Evolutionary conservation across 371 early-diverging fungal genomes (phyloP).

Genomic region (Mortierella sp.): DNA sequence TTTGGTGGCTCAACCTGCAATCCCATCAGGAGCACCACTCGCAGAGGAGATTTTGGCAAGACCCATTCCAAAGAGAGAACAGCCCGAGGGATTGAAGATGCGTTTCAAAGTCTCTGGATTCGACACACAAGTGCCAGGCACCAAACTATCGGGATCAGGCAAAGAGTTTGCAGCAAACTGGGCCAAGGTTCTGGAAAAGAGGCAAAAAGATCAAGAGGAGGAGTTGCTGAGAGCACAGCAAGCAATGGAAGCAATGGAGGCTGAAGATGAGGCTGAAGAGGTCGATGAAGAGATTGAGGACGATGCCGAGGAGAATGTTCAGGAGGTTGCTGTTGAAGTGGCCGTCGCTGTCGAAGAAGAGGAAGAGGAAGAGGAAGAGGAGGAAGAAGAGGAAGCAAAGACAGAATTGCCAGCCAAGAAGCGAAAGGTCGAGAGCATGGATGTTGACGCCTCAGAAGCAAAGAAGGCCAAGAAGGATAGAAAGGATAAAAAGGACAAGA

Average conservation of each 20-base stretch:
- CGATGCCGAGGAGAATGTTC: not conserved
- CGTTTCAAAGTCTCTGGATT: constrained; percentile 45
- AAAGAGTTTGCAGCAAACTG: constrained; percentile 46
- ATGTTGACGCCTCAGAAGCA: not conserved
- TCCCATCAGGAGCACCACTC: constrained; percentile 44
- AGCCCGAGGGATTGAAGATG: constrained; percentile 47
- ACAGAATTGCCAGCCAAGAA: constrained; percentile 26
- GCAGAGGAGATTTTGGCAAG: constrained; percentile 47
- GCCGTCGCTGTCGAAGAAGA: constrained; percentile 5
- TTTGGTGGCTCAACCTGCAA: constrained; percentile 33
- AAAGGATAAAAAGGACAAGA: not conserved
- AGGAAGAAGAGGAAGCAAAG: constrained; percentile 1
- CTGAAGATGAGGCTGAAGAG: constrained; percentile 8
- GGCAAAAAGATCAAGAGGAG: constrained; percentile 28
- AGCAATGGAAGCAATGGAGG: constrained; percentile 17
- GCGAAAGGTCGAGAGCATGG: constrained; percentile 10
- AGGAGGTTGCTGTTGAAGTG: not conserved
- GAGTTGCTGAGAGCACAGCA: constrained; percentile 24
- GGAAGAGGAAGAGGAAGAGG: constrained; percentile 1
- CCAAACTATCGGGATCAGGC: constrained; percentile 40
- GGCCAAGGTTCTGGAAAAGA: constrained; percentile 35
- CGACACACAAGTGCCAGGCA: constrained; percentile 44
- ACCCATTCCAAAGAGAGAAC: constrained; percentile 40
- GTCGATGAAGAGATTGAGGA: constrained; percentile 3
- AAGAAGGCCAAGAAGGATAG: constrained; percentile 3